phyloP scores from a whole-genome alignment of 2,329 filamentous ascomycete species.

The Arthrobotrys sinensis region DNA sequence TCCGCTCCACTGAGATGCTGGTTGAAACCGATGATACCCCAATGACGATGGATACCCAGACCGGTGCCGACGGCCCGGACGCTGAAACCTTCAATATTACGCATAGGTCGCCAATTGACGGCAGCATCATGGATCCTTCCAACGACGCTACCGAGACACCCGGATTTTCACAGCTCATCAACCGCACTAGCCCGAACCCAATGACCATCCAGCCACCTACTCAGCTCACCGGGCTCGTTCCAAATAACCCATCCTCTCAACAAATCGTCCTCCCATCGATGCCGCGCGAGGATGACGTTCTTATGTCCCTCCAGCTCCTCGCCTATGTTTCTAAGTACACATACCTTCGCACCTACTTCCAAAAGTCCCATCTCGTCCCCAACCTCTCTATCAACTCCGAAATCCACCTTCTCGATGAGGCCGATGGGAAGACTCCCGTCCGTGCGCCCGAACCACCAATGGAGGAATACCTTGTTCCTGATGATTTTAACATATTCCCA shows the following conservation, averaged over 20 bases:
- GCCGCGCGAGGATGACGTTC: constrained; percentile 95
- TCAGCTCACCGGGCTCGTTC: constrained; percentile 82
- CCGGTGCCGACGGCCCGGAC: constrained; percentile 87
- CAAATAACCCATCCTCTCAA: constrained; percentile 78
- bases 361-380: constrained; percentile 92
- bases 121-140: constrained; percentile 82
- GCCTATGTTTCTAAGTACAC: constrained; percentile 99
- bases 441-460: constrained; percentile 74
- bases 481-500: constrained; percentile 98
- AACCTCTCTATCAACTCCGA: constrained; percentile 91
- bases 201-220: constrained; percentile 69
- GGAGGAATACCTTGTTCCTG: constrained; percentile 90
- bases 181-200: constrained; percentile 49
- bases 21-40: constrained; percentile 79
- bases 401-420: constrained; percentile 81
- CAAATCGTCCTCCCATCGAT: constrained; percentile 86
- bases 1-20: constrained; percentile 85
- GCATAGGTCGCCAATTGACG: constrained; percentile 85
- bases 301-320: constrained; percentile 96
- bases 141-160: constrained; percentile 79
- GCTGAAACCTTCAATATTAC: constrained; percentile 94
- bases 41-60: constrained; percentile 82
- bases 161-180: constrained; percentile 77
- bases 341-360: constrained; percentile 94
- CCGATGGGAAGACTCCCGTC: constrained; percentile 70